Evolutionary conservation across 331 rosid species (phyloP).

Genomic region (Rhamnella rubrinervis): DNA sequence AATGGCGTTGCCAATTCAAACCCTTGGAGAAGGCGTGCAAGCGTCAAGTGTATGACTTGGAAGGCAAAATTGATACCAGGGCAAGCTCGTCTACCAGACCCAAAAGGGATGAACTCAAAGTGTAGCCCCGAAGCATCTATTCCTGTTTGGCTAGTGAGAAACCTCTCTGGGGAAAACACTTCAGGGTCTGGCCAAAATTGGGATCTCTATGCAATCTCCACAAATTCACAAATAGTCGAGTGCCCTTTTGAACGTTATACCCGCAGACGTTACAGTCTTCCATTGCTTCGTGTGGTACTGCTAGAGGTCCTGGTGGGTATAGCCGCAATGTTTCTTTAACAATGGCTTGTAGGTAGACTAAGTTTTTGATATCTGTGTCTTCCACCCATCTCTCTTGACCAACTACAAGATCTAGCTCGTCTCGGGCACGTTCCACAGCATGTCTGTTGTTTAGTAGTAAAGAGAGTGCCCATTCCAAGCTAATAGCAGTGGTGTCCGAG

Average conservation of each 20-base stretch:
- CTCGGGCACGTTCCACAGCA: conserved; percentile 39
- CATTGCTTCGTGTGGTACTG: conserved; percentile 23
- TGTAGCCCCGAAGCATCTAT: conserved; percentile 19
- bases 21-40: conserved; percentile 28
- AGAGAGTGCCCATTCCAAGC: conserved; percentile 44
- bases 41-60: conserved; percentile 11
- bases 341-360: conserved; percentile 44
- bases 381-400: conserved; percentile 36
- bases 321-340: conserved; percentile 48
- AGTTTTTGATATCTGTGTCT: conserved; percentile 26
- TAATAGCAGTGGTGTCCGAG: conserved; percentile 42
- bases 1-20: conserved; percentile 18
- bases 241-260: conserved; percentile 15
- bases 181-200: conserved; percentile 20
- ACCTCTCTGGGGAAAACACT: conserved; percentile 26
- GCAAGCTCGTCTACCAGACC: conserved; percentile 25
- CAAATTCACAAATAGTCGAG: conserved; percentile 17
- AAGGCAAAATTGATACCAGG: conserved; percentile 19
- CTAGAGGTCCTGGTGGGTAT: conserved; percentile 35
- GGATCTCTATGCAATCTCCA: conserved; percentile 34
- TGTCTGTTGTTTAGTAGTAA: conserved; percentile 35
- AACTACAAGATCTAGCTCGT: conserved; percentile 41
- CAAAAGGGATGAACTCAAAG: conserved; percentile 36
- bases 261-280: conserved; percentile 25
- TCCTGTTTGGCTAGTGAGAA: conserved; percentile 21